A percentile compares a stretch with the other conserved stretches of the same genome.
Conservation (phyloP, 1,139 yeast genomes). For the Sugiyamaella novakii region DNA sequence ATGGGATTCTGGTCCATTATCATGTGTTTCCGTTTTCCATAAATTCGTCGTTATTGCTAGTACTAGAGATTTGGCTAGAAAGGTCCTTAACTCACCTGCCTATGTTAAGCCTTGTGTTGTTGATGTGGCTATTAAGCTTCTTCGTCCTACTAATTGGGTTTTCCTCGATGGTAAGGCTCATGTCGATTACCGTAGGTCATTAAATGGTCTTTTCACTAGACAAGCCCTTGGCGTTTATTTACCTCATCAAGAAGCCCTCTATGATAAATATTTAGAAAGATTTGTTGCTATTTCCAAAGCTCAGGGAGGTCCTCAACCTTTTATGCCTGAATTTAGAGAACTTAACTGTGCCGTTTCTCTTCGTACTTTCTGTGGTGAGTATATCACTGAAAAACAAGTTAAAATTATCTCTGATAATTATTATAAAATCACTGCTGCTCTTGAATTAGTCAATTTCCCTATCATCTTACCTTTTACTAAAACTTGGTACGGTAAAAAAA, state of each 20-base stretch:
- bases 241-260: conserved; percentile 79
- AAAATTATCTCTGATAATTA: conserved; percentile 87
- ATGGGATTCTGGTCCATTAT: conserved; percentile 92
- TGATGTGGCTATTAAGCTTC: conserved; percentile 89
- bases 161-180: conserved; percentile 95
- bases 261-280: conserved; percentile 74
- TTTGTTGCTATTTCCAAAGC: conserved; percentile 57
- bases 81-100: conserved; percentile 79
- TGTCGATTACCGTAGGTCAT: conserved; percentile 84
- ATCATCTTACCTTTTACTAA: conserved; percentile 92
- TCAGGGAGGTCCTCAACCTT: conserved; percentile 63
- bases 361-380: conserved; percentile 93
- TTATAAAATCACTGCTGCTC: conserved; percentile 87
- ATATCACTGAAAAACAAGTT: conserved; percentile 88
- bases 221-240: conserved; percentile 80
- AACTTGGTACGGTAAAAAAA: conserved; percentile 95
- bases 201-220: conserved; percentile 85
- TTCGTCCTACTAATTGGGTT: conserved; percentile 97
- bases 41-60: conserved; percentile 96
- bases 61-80: conserved; percentile 85
- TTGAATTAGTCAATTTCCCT: conserved; percentile 96
- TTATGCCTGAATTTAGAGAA: conserved; percentile 93
- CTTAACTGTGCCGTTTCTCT: conserved; percentile 91
- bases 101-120: conserved; percentile 97
- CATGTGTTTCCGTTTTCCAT: conserved; percentile 97